Percentiles rank a stretch among this genome's conserved stretches.
phyloP scores from a whole-genome alignment of 2,329 filamentous ascomycete species.

The Chaetomium globosum region DNA sequence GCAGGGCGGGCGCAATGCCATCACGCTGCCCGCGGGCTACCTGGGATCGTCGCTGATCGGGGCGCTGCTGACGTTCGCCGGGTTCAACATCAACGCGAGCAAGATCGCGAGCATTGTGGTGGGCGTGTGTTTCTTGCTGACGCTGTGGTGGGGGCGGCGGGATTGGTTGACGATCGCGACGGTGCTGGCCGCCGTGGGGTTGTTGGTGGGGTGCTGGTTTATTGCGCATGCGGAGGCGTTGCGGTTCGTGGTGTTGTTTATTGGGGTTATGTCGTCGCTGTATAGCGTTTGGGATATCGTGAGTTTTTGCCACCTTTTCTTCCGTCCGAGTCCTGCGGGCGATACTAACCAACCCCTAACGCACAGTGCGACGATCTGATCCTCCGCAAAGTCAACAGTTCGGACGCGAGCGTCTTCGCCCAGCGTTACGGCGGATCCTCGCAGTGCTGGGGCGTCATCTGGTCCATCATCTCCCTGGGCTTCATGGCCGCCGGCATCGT shows the following conservation, averaged over 20 bases:
- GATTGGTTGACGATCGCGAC: constrained; percentile 78
- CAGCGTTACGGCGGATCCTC: constrained; percentile 77
- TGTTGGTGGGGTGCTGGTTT: constrained; percentile 77
- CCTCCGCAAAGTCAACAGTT: constrained; percentile 76
- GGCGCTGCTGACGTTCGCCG: constrained; percentile 75
- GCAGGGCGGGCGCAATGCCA: constrained; percentile 68
- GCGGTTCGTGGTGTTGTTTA: constrained; percentile 72
- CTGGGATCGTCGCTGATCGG: constrained; percentile 77
- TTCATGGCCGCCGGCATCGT: constrained; percentile 75
- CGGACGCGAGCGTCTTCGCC: constrained; percentile 78
- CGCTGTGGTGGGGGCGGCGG: constrained; percentile 77
- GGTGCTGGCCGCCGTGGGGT: constrained; percentile 67
- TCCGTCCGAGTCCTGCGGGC: neutral
- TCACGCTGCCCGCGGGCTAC: constrained; percentile 78
- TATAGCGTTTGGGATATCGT: constrained; percentile 83
- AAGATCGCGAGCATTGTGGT: constrained; percentile 76
- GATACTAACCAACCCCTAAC: neutral
- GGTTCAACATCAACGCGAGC: constrained; percentile 78
- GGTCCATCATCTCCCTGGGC: constrained; percentile 70
- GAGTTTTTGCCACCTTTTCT: constrained; percentile 37
- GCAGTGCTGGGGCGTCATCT: constrained; percentile 79
- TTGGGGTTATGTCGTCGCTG: constrained; percentile 78
- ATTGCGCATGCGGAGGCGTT: constrained; percentile 74
- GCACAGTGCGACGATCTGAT: constrained; percentile 75
- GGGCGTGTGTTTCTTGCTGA: constrained; percentile 74